Evolutionary conservation across 371 early-diverging fungal genomes (phyloP).

Genomic region (Rhizopus arrhizus): DNA sequence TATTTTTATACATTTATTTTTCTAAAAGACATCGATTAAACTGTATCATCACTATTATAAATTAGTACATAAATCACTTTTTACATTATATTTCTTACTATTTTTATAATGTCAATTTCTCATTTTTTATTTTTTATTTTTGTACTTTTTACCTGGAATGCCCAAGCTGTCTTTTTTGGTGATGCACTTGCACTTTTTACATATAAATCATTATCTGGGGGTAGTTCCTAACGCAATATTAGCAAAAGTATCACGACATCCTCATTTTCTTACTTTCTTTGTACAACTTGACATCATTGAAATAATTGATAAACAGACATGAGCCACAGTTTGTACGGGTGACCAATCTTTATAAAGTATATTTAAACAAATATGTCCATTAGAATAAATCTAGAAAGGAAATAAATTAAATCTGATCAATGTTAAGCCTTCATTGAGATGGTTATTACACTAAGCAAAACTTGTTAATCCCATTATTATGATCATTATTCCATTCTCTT

Average conservation of each 20-base stretch:
- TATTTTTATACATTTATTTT: constrained; percentile 7
- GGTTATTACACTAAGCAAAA: constrained; percentile 4
- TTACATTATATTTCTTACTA: constrained; percentile 21
- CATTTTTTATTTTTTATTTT: not conserved
- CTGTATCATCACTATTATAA: constrained; percentile 31
- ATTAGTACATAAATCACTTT: not conserved
- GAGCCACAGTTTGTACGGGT: constrained; percentile 91
- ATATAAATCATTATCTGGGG: constrained; percentile 76
- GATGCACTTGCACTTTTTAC: constrained; percentile 68
- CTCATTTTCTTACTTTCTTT: constrained; percentile 59
- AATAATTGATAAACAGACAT: constrained; percentile 91
- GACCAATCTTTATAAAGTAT: constrained; percentile 96
- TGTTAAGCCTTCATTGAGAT: too few species aligned
- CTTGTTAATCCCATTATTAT: too few species aligned
- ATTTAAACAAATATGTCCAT: constrained; percentile 95
- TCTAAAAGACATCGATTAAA: constrained; percentile 10
- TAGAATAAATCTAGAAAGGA: constrained; percentile 73
- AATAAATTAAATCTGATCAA: not conserved
- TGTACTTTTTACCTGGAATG: constrained; percentile 63
- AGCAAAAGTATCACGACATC: not conserved
- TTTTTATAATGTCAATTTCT: constrained; percentile 1
- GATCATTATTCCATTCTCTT: constrained; percentile 23
- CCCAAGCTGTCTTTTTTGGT: constrained; percentile 86
- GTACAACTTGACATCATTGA: constrained; percentile 90
- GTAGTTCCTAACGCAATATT: constrained; percentile 57